Evolutionary conservation across 257 asterid species (phyloP).

Genomic region (Salvia splendens): DNA sequence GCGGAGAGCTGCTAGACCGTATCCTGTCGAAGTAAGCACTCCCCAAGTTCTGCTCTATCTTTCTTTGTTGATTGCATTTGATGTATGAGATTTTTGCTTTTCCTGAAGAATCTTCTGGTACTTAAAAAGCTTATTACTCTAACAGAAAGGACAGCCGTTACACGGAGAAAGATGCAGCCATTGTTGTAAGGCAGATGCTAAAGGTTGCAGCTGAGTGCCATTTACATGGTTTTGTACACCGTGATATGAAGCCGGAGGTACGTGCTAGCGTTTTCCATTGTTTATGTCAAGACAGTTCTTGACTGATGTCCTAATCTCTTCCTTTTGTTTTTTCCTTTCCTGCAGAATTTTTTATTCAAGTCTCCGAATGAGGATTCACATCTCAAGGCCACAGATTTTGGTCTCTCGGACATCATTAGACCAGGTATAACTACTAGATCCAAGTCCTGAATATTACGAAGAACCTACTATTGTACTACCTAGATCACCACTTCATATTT

Average conservation of each 20-base stretch:
- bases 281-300: conserved; percentile 20
- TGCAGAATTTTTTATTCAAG: conserved; percentile 89
- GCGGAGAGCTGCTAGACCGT: conserved; percentile 98
- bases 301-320: conserved; percentile 26
- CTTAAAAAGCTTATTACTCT: conserved; percentile 33
- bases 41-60: too few species aligned
- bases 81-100: not conserved
- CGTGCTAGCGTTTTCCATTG: conserved; percentile 15
- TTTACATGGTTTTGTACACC: conserved; percentile 97
- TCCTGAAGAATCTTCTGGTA: conserved; percentile 28
- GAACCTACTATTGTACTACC: not conserved
- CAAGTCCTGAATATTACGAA: not conserved
- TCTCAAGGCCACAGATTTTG: conserved; percentile 97
- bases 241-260: conserved; percentile 99
- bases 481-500: not conserved
- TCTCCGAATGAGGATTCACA: conserved; percentile 83
- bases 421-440: conserved; percentile 60
- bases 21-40: conserved; percentile 78
- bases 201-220: conserved; percentile 99
- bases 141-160: conserved; percentile 96
- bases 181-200: conserved; percentile 93
- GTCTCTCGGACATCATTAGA: conserved; percentile 93
- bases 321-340: not conserved
- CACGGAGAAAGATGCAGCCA: conserved; percentile 98
- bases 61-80: conserved; percentile 11